phyloP scores from a whole-genome alignment of 192 early-diverging fungal genomes.

The Rhizophagus sp. region DNA sequence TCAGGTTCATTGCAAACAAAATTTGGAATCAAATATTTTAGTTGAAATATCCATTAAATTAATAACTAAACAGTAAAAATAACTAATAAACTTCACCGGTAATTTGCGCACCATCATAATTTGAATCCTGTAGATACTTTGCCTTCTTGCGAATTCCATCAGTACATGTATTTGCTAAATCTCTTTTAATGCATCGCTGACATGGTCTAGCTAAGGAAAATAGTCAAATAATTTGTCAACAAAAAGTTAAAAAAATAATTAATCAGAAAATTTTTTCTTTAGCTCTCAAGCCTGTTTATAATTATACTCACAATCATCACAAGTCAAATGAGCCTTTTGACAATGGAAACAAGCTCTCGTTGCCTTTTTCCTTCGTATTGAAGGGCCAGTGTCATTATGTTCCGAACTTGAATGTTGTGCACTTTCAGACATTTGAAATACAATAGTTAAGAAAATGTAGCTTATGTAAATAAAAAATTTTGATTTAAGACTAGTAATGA shows the following conservation, averaged over 20 bases:
- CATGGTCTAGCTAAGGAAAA: slow-evolving; percentile 72
- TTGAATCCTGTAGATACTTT: slow-evolving; percentile 82
- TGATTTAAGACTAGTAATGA: too few species aligned
- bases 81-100: background rate
- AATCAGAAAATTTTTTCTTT: background rate
- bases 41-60: background rate
- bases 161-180: slow-evolving; percentile 70
- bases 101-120: slow-evolving; percentile 36
- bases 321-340: slow-evolving; percentile 75
- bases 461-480: too few species aligned
- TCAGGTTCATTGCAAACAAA: slow-evolving; percentile 3
- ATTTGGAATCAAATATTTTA: background rate
- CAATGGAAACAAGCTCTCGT: slow-evolving; percentile 70
- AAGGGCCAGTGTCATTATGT: slow-evolving; percentile 29
- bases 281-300: background rate
- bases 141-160: slow-evolving; percentile 89
- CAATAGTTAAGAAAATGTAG: too few species aligned
- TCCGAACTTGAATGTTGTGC: slow-evolving; percentile 37
- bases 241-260: too few species aligned
- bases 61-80: background rate
- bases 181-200: slow-evolving; percentile 82
- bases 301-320: slow-evolving; percentile 62
- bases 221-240: too few species aligned
- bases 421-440: slow-evolving; percentile 9
- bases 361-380: slow-evolving; percentile 55